Evolutionary conservation across 352 stramenopile genomes (phyloP), one percentile per base, ranked within the genome.

Genomic region (Phytophthora aleatoria): DNA sequence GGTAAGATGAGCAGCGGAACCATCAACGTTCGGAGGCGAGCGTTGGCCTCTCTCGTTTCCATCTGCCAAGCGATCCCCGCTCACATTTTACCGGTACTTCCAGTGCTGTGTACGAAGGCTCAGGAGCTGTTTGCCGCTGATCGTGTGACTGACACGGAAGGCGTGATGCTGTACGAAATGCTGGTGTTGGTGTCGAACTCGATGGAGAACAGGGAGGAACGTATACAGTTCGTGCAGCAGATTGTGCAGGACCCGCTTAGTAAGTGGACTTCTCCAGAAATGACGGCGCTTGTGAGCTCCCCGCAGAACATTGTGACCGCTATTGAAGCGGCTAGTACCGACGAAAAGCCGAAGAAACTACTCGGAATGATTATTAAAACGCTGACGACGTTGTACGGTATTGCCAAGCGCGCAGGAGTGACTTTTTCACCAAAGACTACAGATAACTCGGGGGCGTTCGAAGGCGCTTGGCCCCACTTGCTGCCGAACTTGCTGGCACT

Each of bases 101-200:
- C 83, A 1, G 81, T 90, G 13, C 49, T 94, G 39, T 91, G 80
- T 59, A 67, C 77, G 0, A 87, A 92, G 57, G 83, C 83, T 1
- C 74, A 90, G 36, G 74, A 89, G 49, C 56, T 94, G n/a, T 94
- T 94, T 58, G 77, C 80, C 33, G 63, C 66, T 0, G 83, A 90
- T 71, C 73, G 71, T 16, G 85, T 94, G n/a, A 74, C 89, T 12
- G 85, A 94, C 16, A 85, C 81, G 0, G 85, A 94, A 65, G 80
- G 80, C 28, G 82, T 94, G 3, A 72, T 94, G 57, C 67, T 94
- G 8, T 94, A 94, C 38, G 85, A 94, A 42, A 92, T 94, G 78
- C 66, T 94, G 6, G 82, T 94, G 38, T 50, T 94, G 12, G 85
- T 94, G 8, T 91, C 85, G 2, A 91, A 90, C 54, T 94, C 85